These are phyloP conservation scores for Alternaria atra DNA, from an alignment of 2,329 filamentous ascomycete species.

Conservation along the genomic window DNA sequence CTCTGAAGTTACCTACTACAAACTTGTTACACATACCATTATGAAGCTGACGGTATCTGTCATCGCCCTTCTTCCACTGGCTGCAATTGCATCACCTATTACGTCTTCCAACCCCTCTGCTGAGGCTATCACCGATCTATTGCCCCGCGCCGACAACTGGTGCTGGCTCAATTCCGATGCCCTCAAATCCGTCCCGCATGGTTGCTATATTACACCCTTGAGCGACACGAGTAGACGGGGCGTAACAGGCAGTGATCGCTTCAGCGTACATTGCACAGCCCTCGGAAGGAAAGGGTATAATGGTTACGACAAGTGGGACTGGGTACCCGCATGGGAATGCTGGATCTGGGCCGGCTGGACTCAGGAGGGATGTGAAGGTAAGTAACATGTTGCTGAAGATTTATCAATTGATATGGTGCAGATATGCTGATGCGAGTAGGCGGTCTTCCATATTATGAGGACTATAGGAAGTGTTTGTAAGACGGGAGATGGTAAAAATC, in stretches of 20 bases:
- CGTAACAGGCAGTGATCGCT: conserved; percentile 1
- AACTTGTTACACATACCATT: not conserved
- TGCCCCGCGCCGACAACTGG: not conserved
- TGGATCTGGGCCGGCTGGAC: conserved; percentile 13
- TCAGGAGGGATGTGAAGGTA: conserved; percentile 3
- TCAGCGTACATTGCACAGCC: conserved; percentile 3
- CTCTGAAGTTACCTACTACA: not conserved
- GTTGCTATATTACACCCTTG: conserved; percentile 6
- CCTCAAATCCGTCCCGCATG: not conserved
- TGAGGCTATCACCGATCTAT: not conserved
- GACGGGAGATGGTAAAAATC: not conserved
- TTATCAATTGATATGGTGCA: too few relatives aligned
- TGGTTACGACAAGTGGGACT: not conserved
- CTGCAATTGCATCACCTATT: not conserved
- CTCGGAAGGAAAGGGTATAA: not conserved
- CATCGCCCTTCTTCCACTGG: not conserved
- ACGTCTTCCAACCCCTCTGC: not conserved
- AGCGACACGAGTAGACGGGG: not conserved
- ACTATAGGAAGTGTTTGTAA: not conserved
- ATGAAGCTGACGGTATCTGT: not conserved
- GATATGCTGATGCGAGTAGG: not conserved
- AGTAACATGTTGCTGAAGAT: not conserved
- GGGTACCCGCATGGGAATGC: conserved; percentile 2
- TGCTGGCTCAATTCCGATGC: conserved; percentile 7
- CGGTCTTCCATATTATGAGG: not conserved